Evolutionary conservation across 169 alveolate species (phyloP).

Genomic region (Plasmodium vivax): DNA sequence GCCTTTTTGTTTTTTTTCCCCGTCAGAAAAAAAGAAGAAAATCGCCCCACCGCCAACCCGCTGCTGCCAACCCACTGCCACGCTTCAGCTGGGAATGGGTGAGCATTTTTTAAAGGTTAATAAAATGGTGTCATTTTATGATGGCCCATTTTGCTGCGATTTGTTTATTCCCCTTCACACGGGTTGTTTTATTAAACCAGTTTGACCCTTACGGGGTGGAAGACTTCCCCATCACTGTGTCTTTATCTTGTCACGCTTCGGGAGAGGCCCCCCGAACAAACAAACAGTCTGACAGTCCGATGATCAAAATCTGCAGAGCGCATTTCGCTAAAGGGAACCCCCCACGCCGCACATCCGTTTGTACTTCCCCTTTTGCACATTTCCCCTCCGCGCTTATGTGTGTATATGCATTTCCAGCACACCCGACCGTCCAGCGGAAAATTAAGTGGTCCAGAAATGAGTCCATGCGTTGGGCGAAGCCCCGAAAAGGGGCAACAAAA

Average conservation of each 20-base stretch:
- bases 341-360: neutral
- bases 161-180: neutral
- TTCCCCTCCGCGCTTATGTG: neutral
- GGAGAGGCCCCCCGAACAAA: neutral
- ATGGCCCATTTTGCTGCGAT: neutral
- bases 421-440: neutral
- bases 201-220: neutral
- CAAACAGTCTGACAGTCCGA: neutral
- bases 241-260: neutral
- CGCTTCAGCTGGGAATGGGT: neutral
- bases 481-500: neutral
- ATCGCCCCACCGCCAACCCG: too few relatives aligned
- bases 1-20: neutral
- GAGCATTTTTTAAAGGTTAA: neutral
- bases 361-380: neutral
- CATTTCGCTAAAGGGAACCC: neutral
- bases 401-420: neutral
- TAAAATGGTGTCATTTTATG: neutral
- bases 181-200: neutral
- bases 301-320: neutral
- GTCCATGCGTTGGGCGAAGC: neutral
- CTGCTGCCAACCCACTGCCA: neutral
- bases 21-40: neutral
- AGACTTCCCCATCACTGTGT: neutral
- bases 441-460: neutral